Percentiles rank a stretch among this genome's conserved stretches.
Conservation (phyloP, 495 filamentous ascomycete genomes). For the Xylaria sp. region DNA sequence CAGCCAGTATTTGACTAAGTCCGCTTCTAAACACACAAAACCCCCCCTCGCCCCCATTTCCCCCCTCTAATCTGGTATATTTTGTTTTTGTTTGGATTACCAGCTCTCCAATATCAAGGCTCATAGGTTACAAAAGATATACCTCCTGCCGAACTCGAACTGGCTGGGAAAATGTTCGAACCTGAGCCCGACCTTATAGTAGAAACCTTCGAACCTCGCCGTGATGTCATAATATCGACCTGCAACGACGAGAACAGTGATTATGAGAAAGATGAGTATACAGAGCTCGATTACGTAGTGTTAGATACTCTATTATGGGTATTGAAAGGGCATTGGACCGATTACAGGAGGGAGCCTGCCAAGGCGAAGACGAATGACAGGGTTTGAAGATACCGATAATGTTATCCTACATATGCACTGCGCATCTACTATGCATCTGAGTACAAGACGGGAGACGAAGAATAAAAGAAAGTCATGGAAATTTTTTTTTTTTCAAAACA, state of each 20-base stretch:
- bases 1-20: not conserved
- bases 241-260: conserved; percentile 1
- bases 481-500: too few species aligned
- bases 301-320: conserved; percentile 12
- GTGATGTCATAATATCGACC: conserved; percentile 11
- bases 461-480: too few species aligned
- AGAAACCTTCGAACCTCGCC: conserved; percentile 24
- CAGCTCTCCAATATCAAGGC: conserved; percentile 6
- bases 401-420: too few species aligned
- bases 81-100: not conserved
- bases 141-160: too few species aligned
- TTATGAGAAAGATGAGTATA: conserved; percentile 21
- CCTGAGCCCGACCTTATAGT: conserved; percentile 7
- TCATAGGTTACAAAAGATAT: not conserved
- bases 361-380: too few species aligned
- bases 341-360: conserved; percentile 4
- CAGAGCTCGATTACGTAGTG: conserved; percentile 11
- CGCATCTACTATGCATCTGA: too few species aligned
- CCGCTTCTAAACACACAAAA: too few species aligned
- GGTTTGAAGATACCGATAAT: too few species aligned
- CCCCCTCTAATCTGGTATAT: too few species aligned
- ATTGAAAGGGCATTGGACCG: conserved; percentile 5
- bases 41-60: too few species aligned
- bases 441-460: too few species aligned
- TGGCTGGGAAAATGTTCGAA: too few species aligned